A percentile compares a stretch with the other conserved stretches of the same genome.
Conservation (phyloP, 176 grass and related monocot species). For the Ananas comosus region DNA sequence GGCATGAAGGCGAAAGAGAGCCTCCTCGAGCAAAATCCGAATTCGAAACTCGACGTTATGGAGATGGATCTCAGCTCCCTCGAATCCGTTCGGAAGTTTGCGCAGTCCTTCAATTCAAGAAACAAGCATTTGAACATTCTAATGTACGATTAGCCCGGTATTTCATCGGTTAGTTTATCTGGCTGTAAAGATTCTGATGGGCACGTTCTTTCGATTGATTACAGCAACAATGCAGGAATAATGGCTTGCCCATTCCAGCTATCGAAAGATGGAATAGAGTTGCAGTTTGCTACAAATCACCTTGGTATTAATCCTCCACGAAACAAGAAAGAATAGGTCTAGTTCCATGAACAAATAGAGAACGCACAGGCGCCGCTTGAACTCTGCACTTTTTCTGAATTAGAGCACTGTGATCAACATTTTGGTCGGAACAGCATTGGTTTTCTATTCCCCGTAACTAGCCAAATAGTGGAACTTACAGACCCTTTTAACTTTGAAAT, state of each 20-base stretch:
- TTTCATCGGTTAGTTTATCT: not conserved
- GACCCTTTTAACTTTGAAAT: no score
- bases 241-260: slow-evolving; percentile 76
- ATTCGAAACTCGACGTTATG: slow-evolving; percentile 55
- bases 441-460: no score
- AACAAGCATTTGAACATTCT: slow-evolving; percentile 66
- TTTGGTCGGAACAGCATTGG: no score
- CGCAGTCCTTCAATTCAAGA: slow-evolving; percentile 35
- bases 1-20: slow-evolving; percentile 61
- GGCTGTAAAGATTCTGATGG: not conserved
- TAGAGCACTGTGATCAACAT: no score
- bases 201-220: slow-evolving; percentile 1
- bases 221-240: slow-evolving; percentile 85
- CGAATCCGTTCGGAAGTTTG: slow-evolving; percentile 46
- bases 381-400: no score
- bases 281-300: slow-evolving; percentile 81
- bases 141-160: slow-evolving; percentile 33
- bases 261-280: slow-evolving; percentile 66
- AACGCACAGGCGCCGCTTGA: no score
- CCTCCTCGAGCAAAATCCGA: slow-evolving; percentile 43
- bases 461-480: no score
- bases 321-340: not conserved
- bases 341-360: not conserved
- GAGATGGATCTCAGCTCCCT: slow-evolving; percentile 81
- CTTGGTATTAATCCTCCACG: slow-evolving; percentile 28